Evolutionary conservation across 2,329 filamentous ascomycete species (phyloP).

Genomic region (Cercospora zeae-maydis): DNA sequence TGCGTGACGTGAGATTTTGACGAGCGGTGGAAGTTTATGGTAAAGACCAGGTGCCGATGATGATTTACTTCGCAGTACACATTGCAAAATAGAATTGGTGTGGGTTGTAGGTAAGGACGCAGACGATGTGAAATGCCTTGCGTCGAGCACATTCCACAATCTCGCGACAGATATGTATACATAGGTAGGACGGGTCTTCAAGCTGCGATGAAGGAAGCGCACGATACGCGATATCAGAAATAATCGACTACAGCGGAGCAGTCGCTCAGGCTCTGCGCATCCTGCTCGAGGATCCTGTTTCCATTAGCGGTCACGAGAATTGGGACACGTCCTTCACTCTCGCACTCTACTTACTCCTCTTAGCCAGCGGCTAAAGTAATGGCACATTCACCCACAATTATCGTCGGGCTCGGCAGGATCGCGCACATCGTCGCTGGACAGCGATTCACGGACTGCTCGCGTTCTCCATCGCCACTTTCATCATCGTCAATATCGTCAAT

Average conservation of each 20-base stretch:
- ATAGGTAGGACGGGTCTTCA: neutral
- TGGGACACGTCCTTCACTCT: neutral
- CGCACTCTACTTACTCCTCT: neutral
- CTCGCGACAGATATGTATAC: neutral
- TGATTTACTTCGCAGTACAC: neutral
- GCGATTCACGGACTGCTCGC: constrained; percentile 1
- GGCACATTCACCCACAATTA: neutral
- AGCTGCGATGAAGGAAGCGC: neutral
- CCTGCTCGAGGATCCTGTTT: constrained; percentile 3
- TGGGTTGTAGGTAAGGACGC: neutral
- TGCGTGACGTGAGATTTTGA: neutral
- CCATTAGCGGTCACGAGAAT: neutral
- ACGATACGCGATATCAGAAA: neutral
- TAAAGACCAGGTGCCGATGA: neutral
- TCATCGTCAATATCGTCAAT: constrained; percentile 6
- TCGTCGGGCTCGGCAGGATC: neutral
- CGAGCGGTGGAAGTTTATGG: neutral
- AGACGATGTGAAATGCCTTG: neutral
- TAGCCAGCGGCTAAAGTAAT: neutral
- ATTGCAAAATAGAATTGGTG: too few species aligned
- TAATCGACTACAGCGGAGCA: neutral
- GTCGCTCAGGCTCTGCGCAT: neutral
- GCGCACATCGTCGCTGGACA: neutral
- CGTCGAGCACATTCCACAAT: neutral
- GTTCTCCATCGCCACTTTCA: neutral